Percentiles rank a stretch among this genome's conserved stretches.
These are phyloP conservation scores for Colletotrichum sublineola DNA, from an alignment of 2,329 filamentous ascomycete species.

Conservation along the genomic window DNA sequence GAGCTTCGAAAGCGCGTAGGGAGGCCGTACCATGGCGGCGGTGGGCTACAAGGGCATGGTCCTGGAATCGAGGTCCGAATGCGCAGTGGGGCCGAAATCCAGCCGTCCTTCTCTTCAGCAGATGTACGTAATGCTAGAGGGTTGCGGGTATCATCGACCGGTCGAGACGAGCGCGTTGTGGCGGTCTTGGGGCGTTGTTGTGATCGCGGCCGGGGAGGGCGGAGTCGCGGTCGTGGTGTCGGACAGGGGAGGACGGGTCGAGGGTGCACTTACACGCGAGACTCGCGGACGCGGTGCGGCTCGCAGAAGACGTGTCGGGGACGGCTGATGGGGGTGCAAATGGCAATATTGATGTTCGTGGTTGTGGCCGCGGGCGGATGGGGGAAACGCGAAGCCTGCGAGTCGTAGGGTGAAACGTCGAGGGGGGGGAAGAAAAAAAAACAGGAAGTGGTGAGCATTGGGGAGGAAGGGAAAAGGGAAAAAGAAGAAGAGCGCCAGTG, in stretches of 20 bases:
- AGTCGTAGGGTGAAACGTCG: constrained; percentile 43
- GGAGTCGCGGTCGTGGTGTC: constrained; percentile 38
- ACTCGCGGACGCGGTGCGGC: constrained; percentile 40
- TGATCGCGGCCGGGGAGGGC: constrained; percentile 32
- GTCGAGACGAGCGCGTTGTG: constrained; percentile 45
- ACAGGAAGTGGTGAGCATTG: constrained; percentile 45
- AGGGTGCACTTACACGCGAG: constrained; percentile 43
- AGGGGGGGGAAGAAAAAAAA: constrained; percentile 42
- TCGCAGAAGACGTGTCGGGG: constrained; percentile 40
- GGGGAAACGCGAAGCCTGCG: constrained; percentile 28
- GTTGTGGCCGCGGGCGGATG: constrained; percentile 35
- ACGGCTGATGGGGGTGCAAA: constrained; percentile 20
- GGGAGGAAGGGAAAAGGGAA: constrained; percentile 51
- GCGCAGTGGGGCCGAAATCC: constrained; percentile 58
- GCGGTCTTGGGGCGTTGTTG: constrained; percentile 33
- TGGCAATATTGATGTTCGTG: constrained; percentile 32
- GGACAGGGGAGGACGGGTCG: constrained; percentile 37
- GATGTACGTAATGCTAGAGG: constrained; percentile 23
- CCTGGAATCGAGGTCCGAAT: constrained; percentile 26
- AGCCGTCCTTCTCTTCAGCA: constrained; percentile 47
- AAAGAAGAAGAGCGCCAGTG: constrained; percentile 43
- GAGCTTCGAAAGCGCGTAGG: constrained; percentile 17
- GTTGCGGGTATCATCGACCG: constrained; percentile 25
- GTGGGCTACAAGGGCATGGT: constrained; percentile 43
- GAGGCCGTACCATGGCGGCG: constrained; percentile 52